Evolutionary conservation across 129 eudicot genomes (phyloP).

Genomic region (Cynara cardunculus): DNA sequence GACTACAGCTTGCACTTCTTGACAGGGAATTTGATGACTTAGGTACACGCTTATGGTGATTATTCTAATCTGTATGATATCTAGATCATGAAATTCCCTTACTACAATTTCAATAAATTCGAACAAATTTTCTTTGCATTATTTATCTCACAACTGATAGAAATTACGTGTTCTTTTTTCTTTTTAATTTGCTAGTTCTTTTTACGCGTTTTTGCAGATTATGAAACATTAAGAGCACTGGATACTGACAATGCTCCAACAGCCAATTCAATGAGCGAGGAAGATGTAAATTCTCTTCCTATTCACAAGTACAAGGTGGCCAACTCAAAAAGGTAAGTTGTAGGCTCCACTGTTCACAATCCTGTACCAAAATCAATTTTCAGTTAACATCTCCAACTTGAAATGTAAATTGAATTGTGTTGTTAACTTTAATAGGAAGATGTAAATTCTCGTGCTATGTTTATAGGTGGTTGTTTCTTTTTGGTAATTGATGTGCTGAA

Average conservation of each 20-base stretch:
- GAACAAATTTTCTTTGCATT: neutral
- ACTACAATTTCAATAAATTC: neutral
- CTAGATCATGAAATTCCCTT: neutral
- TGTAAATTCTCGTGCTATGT: too few relatives aligned
- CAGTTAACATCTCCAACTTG: neutral
- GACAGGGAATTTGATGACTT: constrained; percentile 95
- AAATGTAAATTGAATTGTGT: neutral
- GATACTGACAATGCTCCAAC: constrained; percentile 72
- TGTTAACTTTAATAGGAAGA: neutral
- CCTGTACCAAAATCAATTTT: neutral
- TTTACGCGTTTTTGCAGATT: constrained; percentile 49
- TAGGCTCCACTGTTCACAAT: neutral
- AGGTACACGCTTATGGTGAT: constrained; percentile 37
- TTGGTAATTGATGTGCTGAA: too few relatives aligned
- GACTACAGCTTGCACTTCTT: constrained; percentile 96
- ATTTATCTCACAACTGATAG: neutral
- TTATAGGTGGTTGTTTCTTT: neutral
- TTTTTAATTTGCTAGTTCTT: neutral
- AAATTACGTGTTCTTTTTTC: neutral
- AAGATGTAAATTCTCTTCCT: constrained; percentile 92
- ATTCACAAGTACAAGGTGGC: constrained; percentile 74
- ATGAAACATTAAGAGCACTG: constrained; percentile 89
- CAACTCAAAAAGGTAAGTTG: constrained; percentile 50
- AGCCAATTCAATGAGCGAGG: constrained; percentile 83
- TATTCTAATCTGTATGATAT: neutral